phyloP scores from a whole-genome alignment of 2,329 filamentous ascomycete species.

The Grosmannia clavigera region DNA sequence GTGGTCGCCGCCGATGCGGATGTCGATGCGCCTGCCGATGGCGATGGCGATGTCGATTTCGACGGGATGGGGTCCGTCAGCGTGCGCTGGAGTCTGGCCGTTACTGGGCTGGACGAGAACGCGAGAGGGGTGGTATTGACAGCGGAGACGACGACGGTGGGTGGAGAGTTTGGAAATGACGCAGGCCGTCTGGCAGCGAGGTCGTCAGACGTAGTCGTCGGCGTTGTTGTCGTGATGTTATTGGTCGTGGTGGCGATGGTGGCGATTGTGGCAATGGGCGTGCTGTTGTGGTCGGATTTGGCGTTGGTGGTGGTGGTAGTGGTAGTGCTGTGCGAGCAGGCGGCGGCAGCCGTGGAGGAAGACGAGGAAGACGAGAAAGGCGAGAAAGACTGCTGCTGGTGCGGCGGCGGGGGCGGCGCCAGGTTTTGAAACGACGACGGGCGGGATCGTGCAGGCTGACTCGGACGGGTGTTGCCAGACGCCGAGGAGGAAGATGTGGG shows the following conservation, averaged over 20 bases:
- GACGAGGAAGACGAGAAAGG: slow-evolving; percentile 7
- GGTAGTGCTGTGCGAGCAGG: background rate
- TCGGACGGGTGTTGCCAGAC: background rate
- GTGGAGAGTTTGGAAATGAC: slow-evolving; percentile 24
- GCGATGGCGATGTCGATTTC: background rate
- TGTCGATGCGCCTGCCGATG: background rate
- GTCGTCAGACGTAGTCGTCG: background rate
- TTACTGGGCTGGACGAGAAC: slow-evolving; percentile 6
- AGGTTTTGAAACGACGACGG: background rate
- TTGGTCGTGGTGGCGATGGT: slow-evolving; percentile 10
- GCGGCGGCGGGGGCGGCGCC: background rate
- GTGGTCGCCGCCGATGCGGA: background rate
- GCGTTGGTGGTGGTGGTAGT: background rate
- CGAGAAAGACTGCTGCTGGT: background rate
- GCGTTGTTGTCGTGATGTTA: background rate
- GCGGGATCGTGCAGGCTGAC: background rate
- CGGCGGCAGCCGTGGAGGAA: slow-evolving; percentile 5
- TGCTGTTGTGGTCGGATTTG: slow-evolving; percentile 15
- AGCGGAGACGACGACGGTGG: slow-evolving; percentile 9
- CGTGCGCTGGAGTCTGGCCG: slow-evolving; percentile 14
- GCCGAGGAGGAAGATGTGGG: background rate
- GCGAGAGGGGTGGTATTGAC: slow-evolving; percentile 10
- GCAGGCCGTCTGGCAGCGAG: slow-evolving; percentile 22
- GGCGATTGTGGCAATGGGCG: slow-evolving; percentile 13
- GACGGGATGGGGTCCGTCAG: slow-evolving; percentile 17